phyloP scores from a whole-genome alignment of 371 early-diverging fungal species.

The Mortierella sp. region DNA sequence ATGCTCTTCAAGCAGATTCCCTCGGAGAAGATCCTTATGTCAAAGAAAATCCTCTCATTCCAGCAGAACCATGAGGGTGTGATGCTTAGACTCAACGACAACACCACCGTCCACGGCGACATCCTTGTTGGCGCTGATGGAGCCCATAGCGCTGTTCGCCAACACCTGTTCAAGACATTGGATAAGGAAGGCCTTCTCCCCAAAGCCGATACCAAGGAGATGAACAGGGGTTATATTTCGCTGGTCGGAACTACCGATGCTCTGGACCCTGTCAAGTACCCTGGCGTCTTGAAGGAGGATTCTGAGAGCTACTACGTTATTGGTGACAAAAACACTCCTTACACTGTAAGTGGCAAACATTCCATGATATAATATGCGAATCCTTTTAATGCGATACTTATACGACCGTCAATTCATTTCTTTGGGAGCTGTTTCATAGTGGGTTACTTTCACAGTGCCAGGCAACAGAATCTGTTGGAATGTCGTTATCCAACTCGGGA shows the following conservation, averaged over 20 bases:
- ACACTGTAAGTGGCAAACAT: conserved; percentile 13
- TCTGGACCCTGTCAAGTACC: conserved; percentile 21
- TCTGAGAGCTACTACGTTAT: background rate
- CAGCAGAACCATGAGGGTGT: conserved; percentile 27
- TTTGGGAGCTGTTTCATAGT: conserved; percentile 3
- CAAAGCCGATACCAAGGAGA: background rate
- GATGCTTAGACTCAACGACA: conserved; percentile 13
- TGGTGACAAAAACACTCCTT: conserved; percentile 7
- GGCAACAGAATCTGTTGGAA: conserved; percentile 27
- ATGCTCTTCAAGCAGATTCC: conserved; percentile 23
- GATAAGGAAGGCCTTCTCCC: background rate
- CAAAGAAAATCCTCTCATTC: conserved; percentile 17
- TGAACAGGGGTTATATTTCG: conserved; percentile 1
- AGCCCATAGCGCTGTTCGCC: conserved; percentile 26
- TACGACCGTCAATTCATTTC: too few species aligned
- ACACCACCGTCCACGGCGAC: conserved; percentile 15
- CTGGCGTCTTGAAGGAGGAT: conserved; percentile 1
- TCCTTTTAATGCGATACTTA: too few species aligned
- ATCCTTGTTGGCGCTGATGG: conserved; percentile 44
- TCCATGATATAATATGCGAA: background rate
- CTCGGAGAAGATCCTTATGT: conserved; percentile 8
- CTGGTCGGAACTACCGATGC: conserved; percentile 23
- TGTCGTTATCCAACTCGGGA: conserved; percentile 5
- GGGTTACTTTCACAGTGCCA: conserved; percentile 13
- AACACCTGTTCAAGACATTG: conserved; percentile 22